Conservation (phyloP, 306 rosid species). For the Amphicarpaea edgeworthii region DNA sequence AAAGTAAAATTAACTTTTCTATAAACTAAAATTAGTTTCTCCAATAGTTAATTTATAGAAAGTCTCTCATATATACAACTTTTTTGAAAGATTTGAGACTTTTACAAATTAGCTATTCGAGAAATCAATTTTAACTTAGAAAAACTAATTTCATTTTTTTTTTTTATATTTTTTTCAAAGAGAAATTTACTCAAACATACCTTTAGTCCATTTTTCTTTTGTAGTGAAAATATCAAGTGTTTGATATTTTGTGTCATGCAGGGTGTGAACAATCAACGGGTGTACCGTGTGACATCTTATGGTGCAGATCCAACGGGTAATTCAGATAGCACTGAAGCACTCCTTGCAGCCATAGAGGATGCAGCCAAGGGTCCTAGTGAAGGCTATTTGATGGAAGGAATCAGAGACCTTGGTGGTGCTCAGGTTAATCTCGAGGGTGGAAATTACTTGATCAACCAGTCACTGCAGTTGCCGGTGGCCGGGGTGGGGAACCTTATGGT, state of each 20-base stretch:
- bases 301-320: constrained; percentile 92
- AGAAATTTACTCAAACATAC: too few relatives aligned
- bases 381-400: constrained; percentile 65
- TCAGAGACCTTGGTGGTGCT: constrained; percentile 80
- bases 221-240: constrained; percentile 28
- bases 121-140: too few relatives aligned
- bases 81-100: too few relatives aligned
- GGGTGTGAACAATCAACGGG: constrained; percentile 56
- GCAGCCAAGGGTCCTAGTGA: constrained; percentile 53
- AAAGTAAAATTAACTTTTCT: too few relatives aligned
- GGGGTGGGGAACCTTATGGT: constrained; percentile 86
- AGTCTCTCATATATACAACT: too few relatives aligned
- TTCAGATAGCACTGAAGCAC: constrained; percentile 76
- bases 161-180: too few relatives aligned
- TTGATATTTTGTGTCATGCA: constrained; percentile 48
- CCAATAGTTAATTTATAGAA: too few relatives aligned
- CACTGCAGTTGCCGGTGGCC: constrained; percentile 63
- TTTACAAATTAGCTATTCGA: too few relatives aligned
- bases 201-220: constrained; percentile 1
- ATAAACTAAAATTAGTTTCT: too few relatives aligned
- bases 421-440: constrained; percentile 84
- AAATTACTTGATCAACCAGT: constrained; percentile 62
- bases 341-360: constrained; percentile 69
- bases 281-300: constrained; percentile 68
- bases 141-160: too few relatives aligned